A percentile compares a stretch with the other conserved stretches of the same genome.
Conservation (phyloP, 2,329 filamentous ascomycete species). For the Aspergillus sp. region DNA sequence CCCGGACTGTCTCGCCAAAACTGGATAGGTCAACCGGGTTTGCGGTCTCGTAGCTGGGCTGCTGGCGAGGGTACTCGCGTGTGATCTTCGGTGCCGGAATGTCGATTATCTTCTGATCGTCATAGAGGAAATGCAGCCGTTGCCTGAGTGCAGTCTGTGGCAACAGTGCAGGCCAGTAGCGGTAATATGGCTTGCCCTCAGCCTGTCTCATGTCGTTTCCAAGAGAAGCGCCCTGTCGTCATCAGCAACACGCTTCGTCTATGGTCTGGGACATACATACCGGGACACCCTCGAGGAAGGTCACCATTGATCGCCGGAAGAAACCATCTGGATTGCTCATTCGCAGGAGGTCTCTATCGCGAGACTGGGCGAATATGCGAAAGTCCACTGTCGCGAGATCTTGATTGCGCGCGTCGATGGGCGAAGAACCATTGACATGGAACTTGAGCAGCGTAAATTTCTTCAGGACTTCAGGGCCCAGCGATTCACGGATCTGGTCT, state of each 20-base stretch:
- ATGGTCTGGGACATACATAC: neutral
- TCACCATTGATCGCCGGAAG: neutral
- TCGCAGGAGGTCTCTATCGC: neutral
- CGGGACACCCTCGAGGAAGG: constrained; percentile 1
- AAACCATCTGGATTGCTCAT: constrained; percentile 3
- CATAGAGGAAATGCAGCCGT: neutral
- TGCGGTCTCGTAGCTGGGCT: constrained; percentile 5
- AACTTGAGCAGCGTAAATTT: constrained; percentile 5
- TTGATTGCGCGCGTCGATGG: constrained; percentile 3
- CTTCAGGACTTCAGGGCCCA: neutral
- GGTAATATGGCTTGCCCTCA: constrained; percentile 7
- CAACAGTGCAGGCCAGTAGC: constrained; percentile 8
- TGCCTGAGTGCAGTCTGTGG: constrained; percentile 1
- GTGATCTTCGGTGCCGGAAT: neutral
- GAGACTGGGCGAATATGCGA: constrained; percentile 6
- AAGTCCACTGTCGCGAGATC: constrained; percentile 4
- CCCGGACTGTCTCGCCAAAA: constrained; percentile 3
- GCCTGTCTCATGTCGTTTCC: constrained; percentile 7
- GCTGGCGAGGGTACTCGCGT: neutral
- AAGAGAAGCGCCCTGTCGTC: neutral
- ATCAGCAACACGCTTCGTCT: neutral
- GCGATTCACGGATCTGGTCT: neutral
- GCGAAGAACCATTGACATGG: neutral
- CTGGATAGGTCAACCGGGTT: neutral
- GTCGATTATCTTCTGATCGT: neutral